Base-by-base conservation (phyloP, 768 basidiomycete genomes). In the Lactarius indigo region DNA sequence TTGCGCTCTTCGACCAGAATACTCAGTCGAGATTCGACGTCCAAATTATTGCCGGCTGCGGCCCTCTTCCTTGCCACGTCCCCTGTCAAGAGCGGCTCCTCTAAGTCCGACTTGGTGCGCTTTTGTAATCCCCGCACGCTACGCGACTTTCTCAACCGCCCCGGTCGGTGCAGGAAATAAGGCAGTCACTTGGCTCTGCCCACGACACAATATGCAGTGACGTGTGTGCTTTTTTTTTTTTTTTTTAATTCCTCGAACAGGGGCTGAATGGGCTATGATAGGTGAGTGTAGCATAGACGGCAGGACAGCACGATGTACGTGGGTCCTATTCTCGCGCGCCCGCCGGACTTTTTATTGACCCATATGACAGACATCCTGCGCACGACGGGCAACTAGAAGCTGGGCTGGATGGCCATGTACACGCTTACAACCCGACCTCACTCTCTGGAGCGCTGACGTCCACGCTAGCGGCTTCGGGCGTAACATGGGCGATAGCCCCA, bases 401-500 rank as follows among this genome's bases (percentile, higher is more conserved):
- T 69, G 12, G 74, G 73, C 39, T 74, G 72, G 72, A 74, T 74
- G 74, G 72, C 68, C 31, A 42, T 72, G 71, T 72, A 41, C 35
- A 70, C 52, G 33, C 4, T 35, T 35, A n/a, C n/a, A 35, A 35
- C 33, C 31, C 33, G 33, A 35, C 33, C 33, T 35, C 33, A 1
- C n/a, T n/a, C 10, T 12, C 33, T 2, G 10, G 9, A 1, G 33
- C 33, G 10, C 33, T 35, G 44, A 47, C n/a, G 44, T 50, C 37
- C 41, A n/a, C 26, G 47, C 17, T 71, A 89, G 87, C 72, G 87
- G 87, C 12, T 89, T 86, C 71, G 87, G 87, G 28, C 68, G 66
- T 8, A 69, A 74, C 64, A 88, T 89, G 87, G 73, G 79, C 1
- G 77, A 80, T 69, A 78, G 82, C 8, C 82, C 85, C 0, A 90